A percentile compares a stretch with the other conserved stretches of the same genome.
Conservation (phyloP, 371 early-diverging fungal genomes). For the Apophysomyces ossiformis region DNA sequence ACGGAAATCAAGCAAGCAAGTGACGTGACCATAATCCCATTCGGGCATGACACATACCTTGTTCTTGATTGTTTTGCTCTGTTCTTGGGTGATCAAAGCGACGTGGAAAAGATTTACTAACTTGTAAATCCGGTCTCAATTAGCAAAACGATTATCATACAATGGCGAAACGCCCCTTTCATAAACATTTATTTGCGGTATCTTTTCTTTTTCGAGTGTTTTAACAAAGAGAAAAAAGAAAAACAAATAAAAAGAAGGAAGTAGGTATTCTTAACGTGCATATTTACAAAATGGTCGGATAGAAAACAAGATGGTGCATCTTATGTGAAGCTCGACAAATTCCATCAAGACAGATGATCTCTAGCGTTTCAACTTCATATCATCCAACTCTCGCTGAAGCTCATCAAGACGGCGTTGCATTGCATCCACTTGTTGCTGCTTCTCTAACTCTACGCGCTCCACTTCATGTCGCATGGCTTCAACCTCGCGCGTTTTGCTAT, state of each 20-base stretch:
- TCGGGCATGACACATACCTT: no score
- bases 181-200: no score
- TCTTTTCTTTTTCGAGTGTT: no score
- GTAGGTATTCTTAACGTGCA: conserved; percentile 4
- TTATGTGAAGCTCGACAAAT: not conserved
- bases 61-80: no score
- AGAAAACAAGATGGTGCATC: not conserved
- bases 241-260: not conserved
- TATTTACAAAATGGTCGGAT: not conserved
- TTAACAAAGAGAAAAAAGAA: no score
- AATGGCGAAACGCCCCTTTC: no score
- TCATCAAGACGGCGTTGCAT: conserved; percentile 25
- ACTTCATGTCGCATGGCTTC: conserved; percentile 27
- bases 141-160: no score
- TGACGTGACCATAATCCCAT: no score
- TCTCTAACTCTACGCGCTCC: conserved; percentile 32
- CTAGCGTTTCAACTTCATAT: conserved; percentile 7
- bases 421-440: conserved; percentile 23
- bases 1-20: no score
- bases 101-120: no score
- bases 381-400: conserved; percentile 21
- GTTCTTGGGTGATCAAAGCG: no score
- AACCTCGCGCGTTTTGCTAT: conserved; percentile 36
- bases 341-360: not conserved
- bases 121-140: no score